Conservation (phyloP, 1,284 basidiomycete species). For the Athelia sp. region DNA sequence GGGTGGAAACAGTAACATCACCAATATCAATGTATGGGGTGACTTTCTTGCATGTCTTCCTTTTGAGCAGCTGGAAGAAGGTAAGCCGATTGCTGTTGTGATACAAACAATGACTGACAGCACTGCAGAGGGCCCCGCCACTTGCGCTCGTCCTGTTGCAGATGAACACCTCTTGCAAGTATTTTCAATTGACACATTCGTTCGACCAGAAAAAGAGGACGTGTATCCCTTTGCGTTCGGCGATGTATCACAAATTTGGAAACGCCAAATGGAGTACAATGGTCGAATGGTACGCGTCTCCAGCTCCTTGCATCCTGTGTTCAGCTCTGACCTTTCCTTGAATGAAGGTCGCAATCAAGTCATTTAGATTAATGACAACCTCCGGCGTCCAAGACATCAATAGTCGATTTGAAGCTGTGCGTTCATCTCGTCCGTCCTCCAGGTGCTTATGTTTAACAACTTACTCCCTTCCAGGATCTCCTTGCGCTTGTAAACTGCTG, state of each 20-base stretch:
- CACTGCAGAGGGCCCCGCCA: too few species aligned
- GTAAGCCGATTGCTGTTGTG: too few species aligned
- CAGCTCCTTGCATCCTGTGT: not conserved
- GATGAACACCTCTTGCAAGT: too few species aligned
- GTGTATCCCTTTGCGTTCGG: not conserved
- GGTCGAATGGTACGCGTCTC: not conserved
- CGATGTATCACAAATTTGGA: not conserved
- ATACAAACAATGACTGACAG: too few species aligned
- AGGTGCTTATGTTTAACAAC: too few species aligned
- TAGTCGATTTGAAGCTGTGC: not conserved
- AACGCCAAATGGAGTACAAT: not conserved
- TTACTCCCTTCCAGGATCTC: not conserved
- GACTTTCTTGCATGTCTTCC: too few species aligned
- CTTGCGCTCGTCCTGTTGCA: too few species aligned
- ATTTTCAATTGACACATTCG: not conserved
- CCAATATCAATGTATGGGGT: too few species aligned
- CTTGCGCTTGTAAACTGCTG: not conserved
- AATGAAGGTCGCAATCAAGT: not conserved
- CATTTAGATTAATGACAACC: not conserved
- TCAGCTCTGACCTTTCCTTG: not conserved
- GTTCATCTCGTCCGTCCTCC: too few species aligned
- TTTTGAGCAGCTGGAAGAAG: too few species aligned
- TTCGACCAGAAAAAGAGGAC: not conserved
- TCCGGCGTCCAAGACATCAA: not conserved
- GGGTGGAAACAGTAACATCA: too few species aligned